These are phyloP conservation scores for Neonectria faginata DNA, from an alignment of 2,329 filamentous ascomycete genomes.

Conservation along the genomic window DNA sequence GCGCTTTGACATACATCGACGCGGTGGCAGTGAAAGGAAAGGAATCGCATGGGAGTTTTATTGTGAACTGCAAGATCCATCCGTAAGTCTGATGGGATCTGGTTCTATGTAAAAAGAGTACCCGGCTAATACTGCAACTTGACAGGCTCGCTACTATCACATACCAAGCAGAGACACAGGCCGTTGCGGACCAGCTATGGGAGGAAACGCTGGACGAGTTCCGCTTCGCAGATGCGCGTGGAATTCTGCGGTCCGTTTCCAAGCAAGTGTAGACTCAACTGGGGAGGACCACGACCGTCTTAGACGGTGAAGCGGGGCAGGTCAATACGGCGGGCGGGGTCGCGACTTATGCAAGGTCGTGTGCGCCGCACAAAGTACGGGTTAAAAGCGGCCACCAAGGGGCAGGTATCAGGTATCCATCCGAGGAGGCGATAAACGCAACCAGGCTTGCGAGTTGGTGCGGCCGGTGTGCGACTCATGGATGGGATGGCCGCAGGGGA, in stretches of 20 bases:
- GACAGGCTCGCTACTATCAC: conserved; percentile 10
- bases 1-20: conserved; percentile 60
- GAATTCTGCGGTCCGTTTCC: conserved; percentile 2
- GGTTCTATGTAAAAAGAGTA: not conserved
- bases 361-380: not conserved
- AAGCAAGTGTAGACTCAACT: not conserved
- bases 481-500: conserved; percentile 17
- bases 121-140: not conserved
- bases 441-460: conserved; percentile 13
- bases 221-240: conserved; percentile 1
- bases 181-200: conserved; percentile 6
- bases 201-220: conserved; percentile 11
- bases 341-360: conserved; percentile 15
- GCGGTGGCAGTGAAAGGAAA: conserved; percentile 57
- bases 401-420: not conserved
- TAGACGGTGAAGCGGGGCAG: not conserved
- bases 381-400: conserved; percentile 20
- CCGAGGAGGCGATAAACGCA: conserved; percentile 22
- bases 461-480: conserved; percentile 23
- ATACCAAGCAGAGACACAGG: not conserved
- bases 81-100: conserved; percentile 20
- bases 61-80: conserved; percentile 56
- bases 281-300: not conserved
- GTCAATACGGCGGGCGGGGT: conserved; percentile 8
- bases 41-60: conserved; percentile 62